Base-by-base conservation (phyloP, 352 stramenopile species). In the Phytophthora sojae region DNA sequence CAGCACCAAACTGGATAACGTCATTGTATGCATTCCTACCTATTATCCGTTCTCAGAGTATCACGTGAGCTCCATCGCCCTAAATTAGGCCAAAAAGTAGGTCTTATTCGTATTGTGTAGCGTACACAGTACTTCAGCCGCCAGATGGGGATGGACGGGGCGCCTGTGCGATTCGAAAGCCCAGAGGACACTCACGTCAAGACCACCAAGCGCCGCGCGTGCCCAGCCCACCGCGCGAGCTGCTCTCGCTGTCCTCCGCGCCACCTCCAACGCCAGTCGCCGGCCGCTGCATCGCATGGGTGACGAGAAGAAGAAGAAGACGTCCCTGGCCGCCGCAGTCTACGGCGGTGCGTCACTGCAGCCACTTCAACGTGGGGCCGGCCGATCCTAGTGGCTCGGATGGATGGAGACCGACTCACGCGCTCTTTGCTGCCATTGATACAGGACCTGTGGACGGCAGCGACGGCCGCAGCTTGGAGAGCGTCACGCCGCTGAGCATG, bases 401-500 rank as follows among this genome's bases (percentile, higher is more conserved):
- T 69, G 56, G 59, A 77, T 73, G 55, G 60, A 61, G 44, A 53
- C 6, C 37, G 53, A 61, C 63, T 67, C 29, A 54, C 45, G 25
- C 30, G 30, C 1, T 25, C 8, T 50, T 65, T 57, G 50, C 15
- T 58, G 57, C 9, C 19, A 44, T 7, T 61, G 9, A 19, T 14
- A 15, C n/a, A 75, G 68, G 47, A 26, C 57, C 61, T 3, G 44
- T 68, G 37, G 72, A 80, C 50, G 62, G 57, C 19, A 71, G 61
- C 26, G 75, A 83, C 55, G 25, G 29, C 26, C 64, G 59, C 37
- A 76, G 60, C 37, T 51, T 79, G 54, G 74, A 80, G 57, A 68
- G 68, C 32, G 69, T 77, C 21, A 82, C 79, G 69, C 65, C 75
- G 63, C 63, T 79, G 35, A 59, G 63, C 15, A 71, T 79, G 53